Conservation (phyloP, 768 basidiomycete genomes). For the Leucosporidium scottii region DNA sequence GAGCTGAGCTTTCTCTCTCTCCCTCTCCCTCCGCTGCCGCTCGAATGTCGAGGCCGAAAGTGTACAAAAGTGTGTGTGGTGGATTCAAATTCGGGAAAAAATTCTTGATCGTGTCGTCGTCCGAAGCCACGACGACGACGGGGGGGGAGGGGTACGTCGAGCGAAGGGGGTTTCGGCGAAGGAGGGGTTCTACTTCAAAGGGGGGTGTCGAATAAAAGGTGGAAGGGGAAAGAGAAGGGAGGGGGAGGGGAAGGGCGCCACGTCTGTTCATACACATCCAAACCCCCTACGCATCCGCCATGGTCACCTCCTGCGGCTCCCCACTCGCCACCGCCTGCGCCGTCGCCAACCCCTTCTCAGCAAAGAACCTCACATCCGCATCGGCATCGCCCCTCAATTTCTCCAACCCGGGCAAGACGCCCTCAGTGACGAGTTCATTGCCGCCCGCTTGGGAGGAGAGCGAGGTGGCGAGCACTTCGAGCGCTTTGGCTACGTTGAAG, state of each 20-base stretch:
- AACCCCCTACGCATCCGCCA: constrained; percentile 24
- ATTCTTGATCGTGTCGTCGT: not conserved
- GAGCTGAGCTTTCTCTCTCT: no score
- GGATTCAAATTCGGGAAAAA: no score
- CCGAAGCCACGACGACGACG: not conserved
- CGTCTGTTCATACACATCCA: not conserved
- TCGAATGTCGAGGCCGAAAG: no score
- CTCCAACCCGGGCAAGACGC: constrained; percentile 74
- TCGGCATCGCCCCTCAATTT: constrained; percentile 80
- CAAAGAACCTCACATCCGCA: constrained; percentile 95
- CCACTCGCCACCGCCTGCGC: constrained; percentile 24
- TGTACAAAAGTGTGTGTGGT: no score
- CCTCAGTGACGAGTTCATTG: constrained; percentile 61
- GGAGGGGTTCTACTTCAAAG: not conserved
- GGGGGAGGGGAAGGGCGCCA: not conserved
- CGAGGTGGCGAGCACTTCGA: constrained; percentile 76
- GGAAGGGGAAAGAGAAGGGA: not conserved
- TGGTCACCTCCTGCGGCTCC: constrained; percentile 27
- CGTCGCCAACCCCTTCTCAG: constrained; percentile 54
- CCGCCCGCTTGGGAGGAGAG: constrained; percentile 56
- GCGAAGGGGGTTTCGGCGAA: not conserved
- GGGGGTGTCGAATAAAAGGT: not conserved
- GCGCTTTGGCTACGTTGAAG: constrained; percentile 93
- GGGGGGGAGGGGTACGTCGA: not conserved
- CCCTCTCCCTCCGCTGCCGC: no score